phyloP scores from a whole-genome alignment of 805 yeast species.

The Candida multigemmis region DNA sequence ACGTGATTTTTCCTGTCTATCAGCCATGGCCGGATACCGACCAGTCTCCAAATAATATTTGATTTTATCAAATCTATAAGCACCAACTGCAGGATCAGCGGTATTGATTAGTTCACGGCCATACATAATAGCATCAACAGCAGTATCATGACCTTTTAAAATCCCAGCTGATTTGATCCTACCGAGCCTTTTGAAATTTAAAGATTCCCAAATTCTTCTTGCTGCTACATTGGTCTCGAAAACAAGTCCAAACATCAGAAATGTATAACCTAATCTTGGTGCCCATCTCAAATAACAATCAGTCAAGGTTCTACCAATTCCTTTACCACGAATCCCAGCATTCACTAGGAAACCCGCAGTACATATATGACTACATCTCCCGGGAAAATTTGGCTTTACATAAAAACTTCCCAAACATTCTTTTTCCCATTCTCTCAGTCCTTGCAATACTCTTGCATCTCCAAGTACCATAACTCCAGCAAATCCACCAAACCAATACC shows the following conservation, averaged over 20 bases:
- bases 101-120: constrained; percentile 67
- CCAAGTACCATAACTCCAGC: constrained; percentile 79
- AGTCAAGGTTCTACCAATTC: constrained; percentile 78
- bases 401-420: constrained; percentile 85
- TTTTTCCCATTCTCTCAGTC: constrained; percentile 76
- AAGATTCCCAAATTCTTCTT: constrained; percentile 64
- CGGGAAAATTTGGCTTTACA: constrained; percentile 85
- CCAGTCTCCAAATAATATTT: constrained; percentile 75
- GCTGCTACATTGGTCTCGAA: constrained; percentile 86
- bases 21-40: constrained; percentile 74
- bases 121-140: constrained; percentile 82
- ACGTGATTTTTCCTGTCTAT: constrained; percentile 81
- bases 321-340: constrained; percentile 87
- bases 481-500: constrained; percentile 82
- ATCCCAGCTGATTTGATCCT: constrained; percentile 82
- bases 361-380: constrained; percentile 88
- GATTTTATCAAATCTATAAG: constrained; percentile 67
- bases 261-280: constrained; percentile 77
- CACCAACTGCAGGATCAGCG: constrained; percentile 40
- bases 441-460: constrained; percentile 40
- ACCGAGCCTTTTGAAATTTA: constrained; percentile 72
- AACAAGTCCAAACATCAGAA: constrained; percentile 74
- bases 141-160: constrained; percentile 71
- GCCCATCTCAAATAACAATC: constrained; percentile 91
- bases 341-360: constrained; percentile 84